Evolutionary conservation across 1,284 basidiomycete species (phyloP), one percentile per base, ranked within the genome.

Genomic region (Neolentinus lepideus): DNA sequence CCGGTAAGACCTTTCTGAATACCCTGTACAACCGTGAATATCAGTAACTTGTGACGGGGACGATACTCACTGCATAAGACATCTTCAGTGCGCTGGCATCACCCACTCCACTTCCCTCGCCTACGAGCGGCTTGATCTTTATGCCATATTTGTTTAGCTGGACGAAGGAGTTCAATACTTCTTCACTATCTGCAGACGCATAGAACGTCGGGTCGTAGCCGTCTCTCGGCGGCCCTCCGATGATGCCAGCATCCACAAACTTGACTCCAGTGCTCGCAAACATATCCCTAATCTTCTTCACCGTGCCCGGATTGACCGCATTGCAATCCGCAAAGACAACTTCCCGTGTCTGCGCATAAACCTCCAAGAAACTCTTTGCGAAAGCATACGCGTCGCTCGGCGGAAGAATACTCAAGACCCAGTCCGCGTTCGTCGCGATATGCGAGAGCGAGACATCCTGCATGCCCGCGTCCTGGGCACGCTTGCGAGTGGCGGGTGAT

Each of bases 81-180:
- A 84, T 83, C 66, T 84, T 84, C 58, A 84, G 63, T 3, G 80
- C 80, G 60, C 80, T 84, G 2, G 82, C 82, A 59, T 78, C 80
- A 3, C 84, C 80, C 19, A 83, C 67, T 1, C 75, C 75, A 1
- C 69, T 72, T 22, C 75, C 76, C 54, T 78, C 75, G 16, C 75
- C 78, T 27, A 63, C 72, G 60, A 84, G 62, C 1, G 71, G 60
- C 9, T 71, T 73, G 11, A 80, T 68, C 61, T 75, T 78, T 36
- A 82, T 60, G 6, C 81, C 80, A 58, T 71, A 73, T 56, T 71
- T 63, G 3, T 68, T 66, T 25, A 81, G 63, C 0, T 57, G 63
- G 12, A 64, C 71, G 57, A 84, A 83, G 26, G 62, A 63, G 14
- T 74, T 70, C 52, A 85, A 64, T n/a, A 68, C 60, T 55, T 79